A percentile compares a stretch with the other conserved stretches of the same genome.
phyloP scores from a whole-genome alignment of 768 basidiomycete species.

The Brasilioporus rufonigricans region DNA sequence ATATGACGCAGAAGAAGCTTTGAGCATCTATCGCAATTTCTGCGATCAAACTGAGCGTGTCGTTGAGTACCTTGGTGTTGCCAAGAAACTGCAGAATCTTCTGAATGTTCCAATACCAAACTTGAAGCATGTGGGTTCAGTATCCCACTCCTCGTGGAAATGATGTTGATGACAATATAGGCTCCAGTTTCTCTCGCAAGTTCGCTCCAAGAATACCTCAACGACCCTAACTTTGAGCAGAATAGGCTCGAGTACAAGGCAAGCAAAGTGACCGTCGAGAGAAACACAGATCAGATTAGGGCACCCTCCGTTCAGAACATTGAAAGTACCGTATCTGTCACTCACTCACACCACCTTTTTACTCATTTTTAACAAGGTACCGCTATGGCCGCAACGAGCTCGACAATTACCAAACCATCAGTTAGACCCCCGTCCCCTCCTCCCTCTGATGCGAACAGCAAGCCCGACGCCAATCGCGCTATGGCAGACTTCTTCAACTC shows the following conservation, averaged over 20 bases:
- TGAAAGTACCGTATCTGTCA: slow-evolving; percentile 14
- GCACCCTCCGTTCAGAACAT: slow-evolving; percentile 7
- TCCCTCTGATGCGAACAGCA: slow-evolving; percentile 24
- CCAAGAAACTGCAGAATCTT: slow-evolving; percentile 89
- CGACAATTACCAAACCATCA: slow-evolving; percentile 17
- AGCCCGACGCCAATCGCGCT: slow-evolving; percentile 43
- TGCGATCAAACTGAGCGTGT: slow-evolving; percentile 92
- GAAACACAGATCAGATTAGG: slow-evolving; percentile 17
- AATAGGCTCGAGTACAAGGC: slow-evolving; percentile 90
- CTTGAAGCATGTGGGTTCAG: slow-evolving; percentile 71
- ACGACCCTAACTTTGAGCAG: slow-evolving; percentile 95
- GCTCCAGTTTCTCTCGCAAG: slow-evolving; percentile 94
- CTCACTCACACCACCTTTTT: not conserved
- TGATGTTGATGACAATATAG: slow-evolving; percentile 38
- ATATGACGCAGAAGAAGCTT: slow-evolving; percentile 81
- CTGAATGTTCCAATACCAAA: slow-evolving; percentile 94
- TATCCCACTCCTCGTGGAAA: not conserved
- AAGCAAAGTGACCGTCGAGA: slow-evolving; percentile 67
- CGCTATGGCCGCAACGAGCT: slow-evolving; percentile 18
- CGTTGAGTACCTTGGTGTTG: slow-evolving; percentile 89
- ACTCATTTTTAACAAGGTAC: slow-evolving; percentile 14
- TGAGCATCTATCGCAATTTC: slow-evolving; percentile 89
- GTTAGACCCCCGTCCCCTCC: slow-evolving; percentile 27
- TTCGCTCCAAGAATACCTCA: slow-evolving; percentile 91
- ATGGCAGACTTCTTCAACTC: slow-evolving; percentile 84